Evolutionary conservation across 1,284 basidiomycete genomes (phyloP).

Genomic region (Sutorius eximius): DNA sequence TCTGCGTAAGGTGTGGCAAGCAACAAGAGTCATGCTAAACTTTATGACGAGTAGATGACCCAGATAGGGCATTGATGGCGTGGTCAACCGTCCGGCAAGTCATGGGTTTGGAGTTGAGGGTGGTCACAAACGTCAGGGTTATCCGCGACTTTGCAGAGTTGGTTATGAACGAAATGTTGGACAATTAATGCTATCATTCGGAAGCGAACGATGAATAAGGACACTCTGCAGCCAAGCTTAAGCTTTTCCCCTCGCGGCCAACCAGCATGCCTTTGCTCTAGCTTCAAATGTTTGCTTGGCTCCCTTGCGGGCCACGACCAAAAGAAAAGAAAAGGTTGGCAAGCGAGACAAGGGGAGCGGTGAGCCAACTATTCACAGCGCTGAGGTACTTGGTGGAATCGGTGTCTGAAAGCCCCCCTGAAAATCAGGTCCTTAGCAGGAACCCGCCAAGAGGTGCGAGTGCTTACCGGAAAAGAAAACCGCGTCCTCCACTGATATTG

Average conservation of each 20-base stretch:
- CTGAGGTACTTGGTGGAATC: slow-evolving; percentile 42
- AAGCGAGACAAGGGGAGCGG: slow-evolving; percentile 36
- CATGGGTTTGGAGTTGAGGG: background rate
- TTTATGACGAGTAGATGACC: background rate
- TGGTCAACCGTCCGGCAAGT: background rate
- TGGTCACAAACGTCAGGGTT: background rate
- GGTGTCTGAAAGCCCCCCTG: slow-evolving; percentile 43
- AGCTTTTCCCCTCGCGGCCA: slow-evolving; percentile 39
- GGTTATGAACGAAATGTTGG: background rate
- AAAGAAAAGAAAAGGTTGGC: slow-evolving; percentile 49
- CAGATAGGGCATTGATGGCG: too few relatives aligned
- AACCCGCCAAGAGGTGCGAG: background rate
- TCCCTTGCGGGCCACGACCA: slow-evolving; percentile 48
- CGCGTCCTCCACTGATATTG: slow-evolving; percentile 47
- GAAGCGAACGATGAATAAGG: background rate
- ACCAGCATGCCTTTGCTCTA: slow-evolving; percentile 44
- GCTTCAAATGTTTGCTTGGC: slow-evolving; percentile 42
- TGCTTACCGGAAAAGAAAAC: slow-evolving; percentile 49
- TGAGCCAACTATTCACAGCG: slow-evolving; percentile 37
- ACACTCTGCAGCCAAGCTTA: background rate
- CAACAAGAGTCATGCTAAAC: slow-evolving; percentile 8
- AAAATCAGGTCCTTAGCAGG: background rate
- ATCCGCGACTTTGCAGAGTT: background rate
- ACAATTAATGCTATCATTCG: slow-evolving; percentile 1
- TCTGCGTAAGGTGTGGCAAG: too few relatives aligned